These are phyloP conservation scores for Funneliformis mosseae DNA, from an alignment of 192 early-diverging fungal genomes.

Conservation along the genomic window DNA sequence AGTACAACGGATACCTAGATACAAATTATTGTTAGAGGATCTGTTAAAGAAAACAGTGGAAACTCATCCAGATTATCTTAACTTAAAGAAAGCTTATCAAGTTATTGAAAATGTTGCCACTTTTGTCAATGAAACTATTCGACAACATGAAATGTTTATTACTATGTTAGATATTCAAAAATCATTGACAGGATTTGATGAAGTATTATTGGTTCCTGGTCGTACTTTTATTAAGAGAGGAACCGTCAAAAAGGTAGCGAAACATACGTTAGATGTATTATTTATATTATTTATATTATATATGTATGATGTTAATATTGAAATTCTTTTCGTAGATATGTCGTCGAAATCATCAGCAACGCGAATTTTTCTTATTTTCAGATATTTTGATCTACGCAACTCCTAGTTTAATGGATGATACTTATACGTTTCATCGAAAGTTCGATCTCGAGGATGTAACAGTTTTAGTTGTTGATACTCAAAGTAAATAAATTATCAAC, in stretches of 20 bases:
- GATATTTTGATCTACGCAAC: constrained; percentile 77
- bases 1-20: constrained; percentile 88
- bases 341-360: constrained; percentile 70
- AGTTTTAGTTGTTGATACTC: constrained; percentile 34
- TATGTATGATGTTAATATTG: background rate
- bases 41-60: constrained; percentile 70
- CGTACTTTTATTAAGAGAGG: constrained; percentile 67
- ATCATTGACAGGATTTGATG: constrained; percentile 62
- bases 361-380: constrained; percentile 74
- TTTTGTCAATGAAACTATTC: constrained; percentile 80
- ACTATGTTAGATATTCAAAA: constrained; percentile 73
- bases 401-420: constrained; percentile 53
- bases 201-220: constrained; percentile 71
- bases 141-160: constrained; percentile 75
- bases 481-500: background rate
- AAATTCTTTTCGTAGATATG: constrained; percentile 49
- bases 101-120: constrained; percentile 71
- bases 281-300: background rate
- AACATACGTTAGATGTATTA: too few relatives aligned
- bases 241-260: constrained; percentile 57
- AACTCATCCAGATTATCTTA: constrained; percentile 73
- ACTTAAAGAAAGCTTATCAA: constrained; percentile 63
- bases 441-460: constrained; percentile 62
- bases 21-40: constrained; percentile 76
- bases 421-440: constrained; percentile 70